Conservation (phyloP, 495 filamentous ascomycete species). For the Terfezia claveryi region DNA sequence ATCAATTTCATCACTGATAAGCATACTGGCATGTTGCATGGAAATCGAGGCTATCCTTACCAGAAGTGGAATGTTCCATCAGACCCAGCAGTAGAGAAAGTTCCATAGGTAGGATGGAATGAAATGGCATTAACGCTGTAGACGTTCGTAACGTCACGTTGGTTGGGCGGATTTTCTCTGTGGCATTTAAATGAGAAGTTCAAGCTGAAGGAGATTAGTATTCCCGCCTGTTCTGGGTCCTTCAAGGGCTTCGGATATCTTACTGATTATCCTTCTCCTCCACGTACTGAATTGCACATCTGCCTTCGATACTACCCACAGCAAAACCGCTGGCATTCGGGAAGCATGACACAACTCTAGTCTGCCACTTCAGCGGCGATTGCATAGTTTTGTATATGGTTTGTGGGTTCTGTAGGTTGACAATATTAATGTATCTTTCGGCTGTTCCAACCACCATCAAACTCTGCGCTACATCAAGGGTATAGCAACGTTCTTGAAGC, state of each 20-base stretch:
- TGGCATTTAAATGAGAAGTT: slow-evolving; percentile 94
- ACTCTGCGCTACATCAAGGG: slow-evolving; percentile 59
- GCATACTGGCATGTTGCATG: slow-evolving; percentile 16
- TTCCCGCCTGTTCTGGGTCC: not conserved
- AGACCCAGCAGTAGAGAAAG: slow-evolving; percentile 71
- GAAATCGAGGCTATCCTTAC: slow-evolving; percentile 14
- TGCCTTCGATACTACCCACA: slow-evolving; percentile 70
- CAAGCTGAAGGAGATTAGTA: slow-evolving; percentile 24
- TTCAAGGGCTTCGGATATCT: slow-evolving; percentile 5
- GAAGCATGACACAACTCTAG: slow-evolving; percentile 64
- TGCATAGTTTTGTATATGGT: slow-evolving; percentile 66
- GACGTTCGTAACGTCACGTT: slow-evolving; percentile 50
- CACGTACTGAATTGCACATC: slow-evolving; percentile 72
- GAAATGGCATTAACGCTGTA: slow-evolving; percentile 73
- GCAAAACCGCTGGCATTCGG: slow-evolving; percentile 66
- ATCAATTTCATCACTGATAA: too few relatives aligned
- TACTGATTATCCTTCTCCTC: slow-evolving; percentile 65
- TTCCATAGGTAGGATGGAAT: slow-evolving; percentile 61
- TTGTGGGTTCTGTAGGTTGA: slow-evolving; percentile 56
- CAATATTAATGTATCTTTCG: slow-evolving; percentile 68
- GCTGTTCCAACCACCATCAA: slow-evolving; percentile 67
- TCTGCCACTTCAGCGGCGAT: slow-evolving; percentile 76
- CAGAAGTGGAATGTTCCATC: slow-evolving; percentile 83
- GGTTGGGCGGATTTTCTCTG: slow-evolving; percentile 44
- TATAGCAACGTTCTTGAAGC: slow-evolving; percentile 65